Base-by-base conservation (phyloP, 169 alveolate species). In the Plasmodium sp. region DNA sequence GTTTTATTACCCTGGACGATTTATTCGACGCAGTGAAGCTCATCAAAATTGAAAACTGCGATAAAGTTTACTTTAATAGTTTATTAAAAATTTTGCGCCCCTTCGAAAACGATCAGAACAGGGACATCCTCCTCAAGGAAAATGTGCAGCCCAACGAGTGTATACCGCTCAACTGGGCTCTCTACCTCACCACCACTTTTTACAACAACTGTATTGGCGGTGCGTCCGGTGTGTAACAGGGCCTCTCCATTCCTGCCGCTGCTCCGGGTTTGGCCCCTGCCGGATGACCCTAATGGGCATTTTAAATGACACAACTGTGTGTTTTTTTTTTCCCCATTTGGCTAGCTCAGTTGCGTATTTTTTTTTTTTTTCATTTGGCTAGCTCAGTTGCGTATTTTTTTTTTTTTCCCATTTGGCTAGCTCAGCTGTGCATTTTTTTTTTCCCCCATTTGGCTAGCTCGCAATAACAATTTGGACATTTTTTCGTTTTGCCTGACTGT, bases 1-100 rank as follows among this genome's bases (percentile, higher is more conserved):
- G 33, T 34, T 51, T 51, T 14, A 34, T 86, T 9, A 75, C 86
- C 81, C 73, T 86, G 22, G 84, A 71, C 9, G 71, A 86, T 86
- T 31, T 86, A 74, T 75, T 86, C 16, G 75, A 75, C 31, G 73
- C 51, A n/a, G 83, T 86, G 12, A 79, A 86, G n/a, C 72, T 77
- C 48, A 75, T 79, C 27, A 86, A 86, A 86, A 86, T 86, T 54
- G 86, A 86, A 86, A 86, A 86, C 71, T 75, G 86, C 27, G 93
- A 86, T 34, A 34, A 86, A 86, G 45, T 86, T 54, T 86, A 86
- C 62, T 86, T 75, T 51, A 77, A 77, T 56, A 86, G 71, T 36
- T 58, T 86, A 48, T 71, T 86, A 75, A 75, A 86, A 54, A 86
- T 86, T 56, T 34, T 86, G n/a, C 41, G 81, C 45, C 83, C 56